A percentile compares a stretch with the other conserved stretches of the same genome.
Conservation (phyloP, 768 basidiomycete species). For the Suillus occidentalis region DNA sequence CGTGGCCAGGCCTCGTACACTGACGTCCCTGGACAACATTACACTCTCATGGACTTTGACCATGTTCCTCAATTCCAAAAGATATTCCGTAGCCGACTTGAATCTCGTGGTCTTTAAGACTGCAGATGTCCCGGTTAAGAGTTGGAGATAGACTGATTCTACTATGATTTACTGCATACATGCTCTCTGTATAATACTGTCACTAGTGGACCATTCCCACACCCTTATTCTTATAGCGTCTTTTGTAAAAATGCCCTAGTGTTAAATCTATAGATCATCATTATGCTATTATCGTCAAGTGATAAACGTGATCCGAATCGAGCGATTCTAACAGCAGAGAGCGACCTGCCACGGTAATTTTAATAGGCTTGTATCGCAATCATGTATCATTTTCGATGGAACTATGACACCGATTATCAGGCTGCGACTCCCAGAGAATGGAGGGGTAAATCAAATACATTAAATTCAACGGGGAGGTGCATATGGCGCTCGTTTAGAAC, state of each 20-base stretch:
- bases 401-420: background rate
- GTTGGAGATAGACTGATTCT: background rate
- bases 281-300: too few relatives aligned
- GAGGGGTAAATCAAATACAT: background rate
- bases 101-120: constrained; percentile 21
- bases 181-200: background rate
- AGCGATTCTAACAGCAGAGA: background rate
- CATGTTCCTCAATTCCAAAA: constrained; percentile 16
- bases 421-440: background rate
- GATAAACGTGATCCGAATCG: background rate
- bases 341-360: too few relatives aligned
- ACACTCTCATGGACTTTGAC: constrained; percentile 19
- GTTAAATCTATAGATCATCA: background rate
- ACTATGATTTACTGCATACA: background rate
- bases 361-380: too few relatives aligned
- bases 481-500: too few relatives aligned
- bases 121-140: background rate
- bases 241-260: background rate
- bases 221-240: background rate
- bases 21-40: constrained; percentile 17
- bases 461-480: background rate
- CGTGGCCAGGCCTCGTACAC: constrained; percentile 13
- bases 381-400: background rate
- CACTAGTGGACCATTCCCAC: background rate
- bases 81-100: constrained; percentile 20